phyloP scores from a whole-genome alignment of 2,329 filamentous ascomycete genomes.

The Ramularia endophylla region DNA sequence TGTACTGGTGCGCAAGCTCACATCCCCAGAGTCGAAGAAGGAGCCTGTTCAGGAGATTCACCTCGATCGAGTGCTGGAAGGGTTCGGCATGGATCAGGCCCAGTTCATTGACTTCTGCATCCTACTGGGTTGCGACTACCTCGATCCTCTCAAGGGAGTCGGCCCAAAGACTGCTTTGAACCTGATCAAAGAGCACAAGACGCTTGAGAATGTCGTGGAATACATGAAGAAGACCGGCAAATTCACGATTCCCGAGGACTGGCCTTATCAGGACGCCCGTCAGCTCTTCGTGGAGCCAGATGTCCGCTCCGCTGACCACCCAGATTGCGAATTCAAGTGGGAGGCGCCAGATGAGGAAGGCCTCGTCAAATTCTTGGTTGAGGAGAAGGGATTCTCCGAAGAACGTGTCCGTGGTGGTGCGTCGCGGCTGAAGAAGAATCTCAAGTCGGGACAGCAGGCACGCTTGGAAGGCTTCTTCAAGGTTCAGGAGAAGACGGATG shows the following conservation, averaged over 20 bases:
- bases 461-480: constrained; percentile 97
- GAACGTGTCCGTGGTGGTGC: constrained; percentile 81
- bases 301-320: constrained; percentile 73
- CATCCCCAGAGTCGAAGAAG: constrained; percentile 95
- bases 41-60: constrained; percentile 96
- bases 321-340: constrained; percentile 97
- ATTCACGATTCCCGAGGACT: constrained; percentile 86
- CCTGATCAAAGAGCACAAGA: constrained; percentile 86
- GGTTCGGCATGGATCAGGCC: constrained; percentile 77
- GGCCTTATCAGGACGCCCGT: constrained; percentile 89
- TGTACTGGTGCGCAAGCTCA: constrained; percentile 84
- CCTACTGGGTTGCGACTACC: constrained; percentile 92
- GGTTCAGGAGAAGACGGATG: constrained; percentile 78
- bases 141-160: constrained; percentile 92
- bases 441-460: constrained; percentile 86
- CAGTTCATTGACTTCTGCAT: constrained; percentile 98
- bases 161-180: constrained; percentile 89
- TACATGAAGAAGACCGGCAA: constrained; percentile 72
- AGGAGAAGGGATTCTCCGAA: constrained; percentile 95
- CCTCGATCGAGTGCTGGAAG: constrained; percentile 78
- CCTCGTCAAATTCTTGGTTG: constrained; percentile 80
- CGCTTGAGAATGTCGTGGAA: constrained; percentile 80
- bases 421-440: constrained; percentile 75
- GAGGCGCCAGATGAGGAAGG: constrained; percentile 87
- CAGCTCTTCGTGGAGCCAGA: constrained; percentile 89